A percentile compares a stretch with the other conserved stretches of the same genome.
Evolutionary conservation across 2,329 filamentous ascomycete genomes (phyloP).

Genomic region (Amylocarpus encephaloides): DNA sequence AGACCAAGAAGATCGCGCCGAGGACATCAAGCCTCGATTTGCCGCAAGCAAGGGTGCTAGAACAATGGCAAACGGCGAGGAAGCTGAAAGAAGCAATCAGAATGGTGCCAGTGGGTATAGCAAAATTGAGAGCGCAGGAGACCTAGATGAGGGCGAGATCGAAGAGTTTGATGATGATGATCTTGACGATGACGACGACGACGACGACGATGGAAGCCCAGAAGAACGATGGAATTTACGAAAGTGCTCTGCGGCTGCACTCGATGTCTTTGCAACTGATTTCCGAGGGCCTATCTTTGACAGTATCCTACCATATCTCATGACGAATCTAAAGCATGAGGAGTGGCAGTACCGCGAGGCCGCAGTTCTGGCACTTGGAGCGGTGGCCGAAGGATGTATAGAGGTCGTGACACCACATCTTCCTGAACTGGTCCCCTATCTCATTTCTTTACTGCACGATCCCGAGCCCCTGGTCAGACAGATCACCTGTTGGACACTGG

Average conservation of each 20-base stretch:
- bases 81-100: conserved; percentile 39
- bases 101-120: conserved; percentile 44
- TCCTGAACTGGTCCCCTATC: conserved; percentile 81
- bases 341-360: conserved; percentile 94
- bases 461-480: conserved; percentile 84
- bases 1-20: conserved; percentile 78
- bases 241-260: conserved; percentile 91
- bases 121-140: conserved; percentile 60
- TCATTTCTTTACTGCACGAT: conserved; percentile 80
- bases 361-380: conserved; percentile 86
- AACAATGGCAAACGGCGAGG: conserved; percentile 36
- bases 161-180: conserved; percentile 40
- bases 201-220: conserved; percentile 72
- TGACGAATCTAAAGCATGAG: conserved; percentile 76
- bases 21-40: conserved; percentile 91
- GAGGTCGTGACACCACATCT: conserved; percentile 84
- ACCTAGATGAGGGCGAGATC: conserved; percentile 83
- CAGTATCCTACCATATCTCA: conserved; percentile 86
- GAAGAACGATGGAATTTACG: conserved; percentile 93
- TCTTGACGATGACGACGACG: conserved; percentile 52
- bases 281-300: conserved; percentile 86
- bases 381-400: conserved; percentile 92
- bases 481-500: conserved; percentile 97
- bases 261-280: conserved; percentile 89
- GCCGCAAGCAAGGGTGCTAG: conserved; percentile 59